Evolutionary conservation across 805 yeast genomes (phyloP).

Genomic region (Grigorovia jiainica): DNA sequence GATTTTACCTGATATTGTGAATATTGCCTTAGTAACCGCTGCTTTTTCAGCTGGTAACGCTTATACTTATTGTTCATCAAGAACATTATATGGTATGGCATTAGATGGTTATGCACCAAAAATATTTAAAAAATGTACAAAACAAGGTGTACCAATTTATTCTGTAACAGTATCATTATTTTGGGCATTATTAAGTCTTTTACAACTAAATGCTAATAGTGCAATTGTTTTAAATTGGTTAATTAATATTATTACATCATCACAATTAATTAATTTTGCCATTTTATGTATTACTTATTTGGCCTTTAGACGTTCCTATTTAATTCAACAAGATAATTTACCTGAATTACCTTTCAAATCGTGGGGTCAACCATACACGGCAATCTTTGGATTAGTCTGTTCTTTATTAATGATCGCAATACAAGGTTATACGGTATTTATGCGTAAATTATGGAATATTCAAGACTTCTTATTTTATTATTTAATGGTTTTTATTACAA

Average conservation of each 20-base stretch:
- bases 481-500: constrained; percentile 54
- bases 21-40: constrained; percentile 63
- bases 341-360: constrained; percentile 39
- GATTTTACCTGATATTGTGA: constrained; percentile 67
- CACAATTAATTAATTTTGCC: constrained; percentile 54
- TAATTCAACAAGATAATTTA: constrained; percentile 39
- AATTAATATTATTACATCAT: constrained; percentile 59
- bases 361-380: constrained; percentile 52
- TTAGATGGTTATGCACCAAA: constrained; percentile 65
- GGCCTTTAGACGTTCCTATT: constrained; percentile 52
- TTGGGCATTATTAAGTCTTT: constrained; percentile 58
- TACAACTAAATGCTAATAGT: constrained; percentile 52
- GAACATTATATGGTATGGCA: constrained; percentile 62
- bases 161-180: constrained; percentile 41
- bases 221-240: constrained; percentile 64
- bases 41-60: constrained; percentile 83
- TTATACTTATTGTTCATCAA: constrained; percentile 62
- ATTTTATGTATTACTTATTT: constrained; percentile 49
- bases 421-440: constrained; percentile 63
- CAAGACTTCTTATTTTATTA: constrained; percentile 60
- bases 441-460: constrained; percentile 55
- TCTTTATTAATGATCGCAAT: constrained; percentile 45
- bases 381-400: constrained; percentile 39
- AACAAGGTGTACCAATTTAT: constrained; percentile 60
- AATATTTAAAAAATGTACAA: constrained; percentile 51